Evolutionary conservation across 2,329 filamentous ascomycete species (phyloP), one percentile per base, ranked within the genome.

Genomic region (Trichoderma lentiforme): DNA sequence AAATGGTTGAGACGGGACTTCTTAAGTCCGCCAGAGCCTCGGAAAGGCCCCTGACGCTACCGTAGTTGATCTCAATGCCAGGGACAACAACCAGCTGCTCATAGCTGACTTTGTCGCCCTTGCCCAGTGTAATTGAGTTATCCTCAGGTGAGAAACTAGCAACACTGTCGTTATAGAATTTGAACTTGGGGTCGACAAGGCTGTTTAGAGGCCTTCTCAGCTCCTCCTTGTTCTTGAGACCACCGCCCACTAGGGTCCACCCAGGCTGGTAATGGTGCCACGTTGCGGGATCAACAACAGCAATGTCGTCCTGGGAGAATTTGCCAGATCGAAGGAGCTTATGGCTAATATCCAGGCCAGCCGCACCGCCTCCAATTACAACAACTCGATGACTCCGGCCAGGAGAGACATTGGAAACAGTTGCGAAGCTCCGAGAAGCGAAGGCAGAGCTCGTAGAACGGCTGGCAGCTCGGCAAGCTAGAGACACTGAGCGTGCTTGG

Each of bases 221-320:
- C 28, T 90, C 85, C 74, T 90, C 82, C 77, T 89, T 90, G 61
- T 83, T 85, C 80, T 91, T 91, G 51, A 92, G 83, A 4, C 90
- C 90, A 51, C 88, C 89, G 57, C 90, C 90, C 2, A 92, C 90
- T 1, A 92, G 83, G 2, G 90, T 92, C 90, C 90, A 92, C 69
- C 90, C 90, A 1, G 90, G 89, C 79, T 92, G 90, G 78, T 91
- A 92, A 81, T 92, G 85, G 77, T 92, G 90, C 84, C 85, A 90
- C 74, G 81, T 78, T 1, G 90, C 85, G 0, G 90, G 90, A 74
- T 92, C 90, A 57, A 92, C 81, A 30, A 92, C 76, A 32, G 90
- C 90, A 73, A 92, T 90, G 73, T 92, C 90, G 36, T 89, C 83
- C 57, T 84, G 81, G 0, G 79, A 74, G 76, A 91, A 91, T 30